Conservation (phyloP, 2,329 filamentous ascomycete species). For the Colletotrichum melonis region DNA sequence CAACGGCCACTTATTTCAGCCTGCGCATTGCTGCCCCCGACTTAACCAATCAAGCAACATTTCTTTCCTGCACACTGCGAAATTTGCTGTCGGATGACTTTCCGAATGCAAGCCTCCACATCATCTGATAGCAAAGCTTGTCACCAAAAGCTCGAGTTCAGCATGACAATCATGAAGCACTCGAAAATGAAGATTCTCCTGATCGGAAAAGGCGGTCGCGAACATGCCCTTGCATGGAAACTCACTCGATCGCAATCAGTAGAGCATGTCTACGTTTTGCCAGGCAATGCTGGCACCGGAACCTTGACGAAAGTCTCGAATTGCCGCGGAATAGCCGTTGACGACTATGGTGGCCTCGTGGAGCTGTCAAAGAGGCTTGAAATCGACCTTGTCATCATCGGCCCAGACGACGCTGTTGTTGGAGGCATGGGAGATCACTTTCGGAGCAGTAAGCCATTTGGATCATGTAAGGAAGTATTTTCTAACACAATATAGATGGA, state of each 20-base stretch:
- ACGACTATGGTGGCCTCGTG: slow-evolving; percentile 84
- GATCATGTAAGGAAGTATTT: neutral
- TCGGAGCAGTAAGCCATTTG: slow-evolving; percentile 49
- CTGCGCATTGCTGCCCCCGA: neutral
- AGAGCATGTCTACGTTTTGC: slow-evolving; percentile 76
- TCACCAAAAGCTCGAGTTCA: neutral
- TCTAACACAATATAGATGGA: slow-evolving; percentile 55
- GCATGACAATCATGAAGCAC: neutral
- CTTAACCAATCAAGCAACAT: neutral
- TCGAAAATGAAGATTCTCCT: slow-evolving; percentile 75
- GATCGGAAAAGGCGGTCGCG: slow-evolving; percentile 92
- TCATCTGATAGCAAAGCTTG: no score
- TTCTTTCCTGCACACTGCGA: neutral
- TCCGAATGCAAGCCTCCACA: neutral
- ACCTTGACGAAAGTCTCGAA: slow-evolving; percentile 76
- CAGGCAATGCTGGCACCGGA: slow-evolving; percentile 90
- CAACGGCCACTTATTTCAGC: neutral
- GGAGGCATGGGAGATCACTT: slow-evolving; percentile 91
- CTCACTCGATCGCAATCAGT: slow-evolving; percentile 84
- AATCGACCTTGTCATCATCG: slow-evolving; percentile 87
- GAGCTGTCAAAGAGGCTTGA: slow-evolving; percentile 77
- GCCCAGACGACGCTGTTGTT: slow-evolving; percentile 93
- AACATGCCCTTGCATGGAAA: slow-evolving; percentile 96
- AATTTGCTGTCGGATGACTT: neutral
- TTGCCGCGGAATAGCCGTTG: slow-evolving; percentile 72